A percentile compares a stretch with the other conserved stretches of the same genome.
Conservation (phyloP, 352 stramenopile species). For the Globisporangium megalacanthum region DNA sequence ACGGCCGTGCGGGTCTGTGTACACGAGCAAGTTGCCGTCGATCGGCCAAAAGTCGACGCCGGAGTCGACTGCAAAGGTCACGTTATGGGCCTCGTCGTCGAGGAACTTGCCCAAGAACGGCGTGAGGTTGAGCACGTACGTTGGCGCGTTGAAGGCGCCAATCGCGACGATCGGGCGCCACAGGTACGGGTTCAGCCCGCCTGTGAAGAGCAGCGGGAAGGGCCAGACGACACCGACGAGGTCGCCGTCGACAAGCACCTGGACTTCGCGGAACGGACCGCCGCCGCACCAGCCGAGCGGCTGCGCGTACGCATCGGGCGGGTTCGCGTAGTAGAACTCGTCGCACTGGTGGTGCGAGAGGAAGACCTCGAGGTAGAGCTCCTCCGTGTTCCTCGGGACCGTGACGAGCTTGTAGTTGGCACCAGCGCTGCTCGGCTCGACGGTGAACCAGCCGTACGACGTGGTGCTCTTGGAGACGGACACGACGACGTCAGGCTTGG, state of each 20-base stretch:
- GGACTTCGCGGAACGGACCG: constrained; percentile 63
- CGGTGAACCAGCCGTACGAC: constrained; percentile 61
- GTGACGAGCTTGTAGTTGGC: constrained; percentile 35
- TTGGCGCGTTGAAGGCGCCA: constrained; percentile 64
- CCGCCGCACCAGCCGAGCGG: constrained; percentile 25
- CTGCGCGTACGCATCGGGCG: constrained; percentile 28
- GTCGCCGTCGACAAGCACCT: constrained; percentile 57
- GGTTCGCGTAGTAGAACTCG: constrained; percentile 74
- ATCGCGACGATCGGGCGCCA: constrained; percentile 74
- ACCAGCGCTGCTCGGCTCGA: constrained; percentile 37
- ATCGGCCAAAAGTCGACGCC: constrained; percentile 69
- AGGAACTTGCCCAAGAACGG: constrained; percentile 64
- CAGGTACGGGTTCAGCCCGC: constrained; percentile 67
- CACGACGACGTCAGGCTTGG: constrained; percentile 32
- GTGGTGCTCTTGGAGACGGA: constrained; percentile 36
- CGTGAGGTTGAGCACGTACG: constrained; percentile 69
- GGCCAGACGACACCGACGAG: constrained; percentile 65
- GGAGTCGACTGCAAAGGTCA: constrained; percentile 58
- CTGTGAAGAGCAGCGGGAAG: constrained; percentile 74
- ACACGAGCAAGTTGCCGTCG: constrained; percentile 58
- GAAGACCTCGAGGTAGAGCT: constrained; percentile 65
- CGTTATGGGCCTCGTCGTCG: constrained; percentile 36
- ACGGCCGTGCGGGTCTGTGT: constrained; percentile 31
- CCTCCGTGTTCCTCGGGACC: constrained; percentile 52
- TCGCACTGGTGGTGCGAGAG: constrained; percentile 71